Evolutionary conservation across 805 yeast species (phyloP).

Genomic region (Candida bentonensis): DNA sequence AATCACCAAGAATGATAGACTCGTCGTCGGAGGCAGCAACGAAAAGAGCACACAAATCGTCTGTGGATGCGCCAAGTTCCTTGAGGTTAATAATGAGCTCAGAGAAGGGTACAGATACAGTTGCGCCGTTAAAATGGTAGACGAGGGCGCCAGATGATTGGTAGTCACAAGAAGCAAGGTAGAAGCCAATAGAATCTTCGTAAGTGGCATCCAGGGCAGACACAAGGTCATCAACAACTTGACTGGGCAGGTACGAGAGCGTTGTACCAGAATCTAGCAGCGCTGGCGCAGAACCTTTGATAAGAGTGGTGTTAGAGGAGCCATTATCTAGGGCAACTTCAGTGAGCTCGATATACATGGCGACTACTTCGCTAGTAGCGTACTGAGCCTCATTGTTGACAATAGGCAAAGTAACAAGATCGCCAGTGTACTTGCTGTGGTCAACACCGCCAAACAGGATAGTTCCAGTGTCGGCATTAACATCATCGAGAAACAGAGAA

Average conservation of each 20-base stretch:
- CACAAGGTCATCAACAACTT: conserved; percentile 11
- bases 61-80: background rate
- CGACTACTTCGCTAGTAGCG: background rate
- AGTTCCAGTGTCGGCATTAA: conserved; percentile 21
- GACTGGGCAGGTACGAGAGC: conserved; percentile 12
- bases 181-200: conserved; percentile 24
- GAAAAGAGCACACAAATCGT: conserved; percentile 13
- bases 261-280: conserved; percentile 12
- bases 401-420: conserved; percentile 22
- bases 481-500: conserved; percentile 30
- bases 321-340: background rate
- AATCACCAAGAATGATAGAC: conserved; percentile 44
- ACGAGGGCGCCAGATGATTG: conserved; percentile 3
- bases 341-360: background rate
- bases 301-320: background rate
- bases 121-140: conserved; percentile 12
- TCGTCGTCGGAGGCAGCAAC: conserved; percentile 15
- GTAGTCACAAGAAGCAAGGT: conserved; percentile 2
- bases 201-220: conserved; percentile 26
- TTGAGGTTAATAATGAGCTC: conserved; percentile 14
- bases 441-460: conserved; percentile 34
- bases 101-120: conserved; percentile 12
- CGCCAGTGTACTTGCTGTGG: conserved; percentile 27
- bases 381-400: conserved; percentile 8
- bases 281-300: conserved; percentile 4